Conservation (phyloP, 352 stramenopile species). For the Pythium rhizo-oryzae region DNA sequence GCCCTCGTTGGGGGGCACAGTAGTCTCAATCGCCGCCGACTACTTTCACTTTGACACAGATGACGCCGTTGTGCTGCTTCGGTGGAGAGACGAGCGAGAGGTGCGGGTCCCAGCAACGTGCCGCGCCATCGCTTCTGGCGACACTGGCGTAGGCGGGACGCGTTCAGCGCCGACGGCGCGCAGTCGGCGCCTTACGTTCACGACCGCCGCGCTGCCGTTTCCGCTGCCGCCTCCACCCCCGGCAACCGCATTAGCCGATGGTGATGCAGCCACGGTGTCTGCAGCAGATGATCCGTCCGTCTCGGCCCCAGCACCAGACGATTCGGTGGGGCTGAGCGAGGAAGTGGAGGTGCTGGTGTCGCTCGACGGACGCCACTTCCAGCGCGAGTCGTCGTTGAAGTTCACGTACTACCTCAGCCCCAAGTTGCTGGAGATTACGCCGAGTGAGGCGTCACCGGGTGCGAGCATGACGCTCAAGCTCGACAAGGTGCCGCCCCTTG, state of each 20-base stretch:
- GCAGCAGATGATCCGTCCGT: background rate
- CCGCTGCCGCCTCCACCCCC: constrained; percentile 1
- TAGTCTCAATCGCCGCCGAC: constrained; percentile 47
- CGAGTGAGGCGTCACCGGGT: constrained; percentile 27
- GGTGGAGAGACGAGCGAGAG: constrained; percentile 41
- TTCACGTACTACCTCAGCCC: constrained; percentile 34
- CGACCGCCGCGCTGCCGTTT: constrained; percentile 45
- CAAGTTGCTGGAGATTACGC: constrained; percentile 25
- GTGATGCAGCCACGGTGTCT: background rate
- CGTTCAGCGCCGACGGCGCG: background rate
- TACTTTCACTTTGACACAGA: constrained; percentile 67
- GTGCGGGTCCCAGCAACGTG: constrained; percentile 39
- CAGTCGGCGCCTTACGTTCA: constrained; percentile 46
- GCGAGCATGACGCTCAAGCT: constrained; percentile 28
- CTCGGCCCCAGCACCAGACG: background rate
- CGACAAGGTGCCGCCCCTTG: constrained; percentile 19
- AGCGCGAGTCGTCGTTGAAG: constrained; percentile 33
- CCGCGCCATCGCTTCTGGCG: background rate
- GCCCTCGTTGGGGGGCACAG: constrained; percentile 45
- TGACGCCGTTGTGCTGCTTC: constrained; percentile 48
- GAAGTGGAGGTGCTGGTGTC: constrained; percentile 57
- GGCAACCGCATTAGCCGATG: background rate
- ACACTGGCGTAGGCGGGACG: background rate
- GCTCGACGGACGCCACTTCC: constrained; percentile 51
- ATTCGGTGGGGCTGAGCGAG: constrained; percentile 27